A percentile compares a stretch with the other conserved stretches of the same genome.
Conservation (phyloP, 148 eudicot genomes). For the Limonium bicolor region DNA sequence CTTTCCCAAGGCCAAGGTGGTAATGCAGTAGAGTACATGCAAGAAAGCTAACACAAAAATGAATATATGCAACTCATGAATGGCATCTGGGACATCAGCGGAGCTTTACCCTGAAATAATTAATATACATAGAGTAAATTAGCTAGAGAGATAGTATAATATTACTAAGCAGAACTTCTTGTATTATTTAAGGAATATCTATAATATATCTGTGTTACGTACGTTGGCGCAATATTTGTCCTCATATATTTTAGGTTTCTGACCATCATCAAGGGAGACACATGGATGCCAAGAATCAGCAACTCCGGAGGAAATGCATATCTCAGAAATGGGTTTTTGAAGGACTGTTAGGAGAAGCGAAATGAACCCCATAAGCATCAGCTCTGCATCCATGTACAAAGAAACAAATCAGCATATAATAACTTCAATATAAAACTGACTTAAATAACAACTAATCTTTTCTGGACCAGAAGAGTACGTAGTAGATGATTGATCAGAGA, state of each 20-base stretch:
- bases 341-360: conserved; percentile 14
- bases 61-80: conserved; percentile 50
- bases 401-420: background rate
- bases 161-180: too few relatives aligned
- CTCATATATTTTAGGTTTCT: background rate
- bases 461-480: too few relatives aligned
- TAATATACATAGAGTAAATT: background rate
- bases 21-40: conserved; percentile 37
- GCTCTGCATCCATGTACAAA: conserved; percentile 23
- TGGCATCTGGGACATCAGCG: conserved; percentile 37
- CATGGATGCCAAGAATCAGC: conserved; percentile 25
- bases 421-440: background rate
- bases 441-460: background rate
- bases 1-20: conserved; percentile 35
- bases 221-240: conserved; percentile 11
- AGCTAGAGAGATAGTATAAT: too few relatives aligned
- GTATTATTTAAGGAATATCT: background rate
- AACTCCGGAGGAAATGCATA: conserved; percentile 12
- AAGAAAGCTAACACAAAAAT: conserved; percentile 40
- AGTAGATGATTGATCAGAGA: too few relatives aligned
- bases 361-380: conserved; percentile 46
- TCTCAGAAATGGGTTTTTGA: conserved; percentile 10
- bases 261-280: too few relatives aligned
- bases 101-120: conserved; percentile 25
- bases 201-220: background rate